Evolutionary conservation across 208 protist genomes (phyloP).

Genomic region (Naegleria lovaniensis): DNA sequence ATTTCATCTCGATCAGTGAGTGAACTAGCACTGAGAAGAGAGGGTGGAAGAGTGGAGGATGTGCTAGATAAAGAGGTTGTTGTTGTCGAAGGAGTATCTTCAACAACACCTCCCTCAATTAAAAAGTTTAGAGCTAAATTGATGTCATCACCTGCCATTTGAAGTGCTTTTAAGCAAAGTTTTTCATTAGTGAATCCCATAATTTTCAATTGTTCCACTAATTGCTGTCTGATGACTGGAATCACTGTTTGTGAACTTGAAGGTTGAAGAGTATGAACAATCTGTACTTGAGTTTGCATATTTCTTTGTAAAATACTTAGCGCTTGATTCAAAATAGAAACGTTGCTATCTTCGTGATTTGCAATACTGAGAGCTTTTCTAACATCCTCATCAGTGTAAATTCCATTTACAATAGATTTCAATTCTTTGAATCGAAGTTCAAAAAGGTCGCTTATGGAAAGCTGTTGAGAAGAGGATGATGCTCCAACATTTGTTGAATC

Average conservation of each 20-base stretch:
- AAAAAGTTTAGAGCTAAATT: neutral
- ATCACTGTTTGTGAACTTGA: neutral
- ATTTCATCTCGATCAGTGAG: too few species aligned
- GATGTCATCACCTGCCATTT: neutral
- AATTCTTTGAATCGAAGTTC: neutral
- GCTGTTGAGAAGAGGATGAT: too few species aligned
- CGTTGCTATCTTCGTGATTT: neutral
- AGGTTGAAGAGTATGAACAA: neutral
- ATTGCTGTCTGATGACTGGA: neutral
- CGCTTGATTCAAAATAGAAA: neutral
- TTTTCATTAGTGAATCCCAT: conserved; percentile 7
- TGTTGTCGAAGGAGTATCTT: neutral
- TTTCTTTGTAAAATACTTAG: neutral
- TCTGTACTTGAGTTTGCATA: neutral
- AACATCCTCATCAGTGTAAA: neutral
- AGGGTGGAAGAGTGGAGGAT: neutral
- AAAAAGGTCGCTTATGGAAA: neutral
- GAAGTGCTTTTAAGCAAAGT: neutral
- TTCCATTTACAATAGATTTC: neutral
- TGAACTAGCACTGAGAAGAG: neutral
- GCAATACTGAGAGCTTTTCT: neutral
- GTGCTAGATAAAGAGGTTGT: neutral
- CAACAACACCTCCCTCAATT: neutral
- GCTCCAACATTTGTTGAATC: too few species aligned
- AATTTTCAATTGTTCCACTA: neutral